Base-by-base conservation (phyloP, 345 rosid genomes). In the Linum usitatissimum region DNA sequence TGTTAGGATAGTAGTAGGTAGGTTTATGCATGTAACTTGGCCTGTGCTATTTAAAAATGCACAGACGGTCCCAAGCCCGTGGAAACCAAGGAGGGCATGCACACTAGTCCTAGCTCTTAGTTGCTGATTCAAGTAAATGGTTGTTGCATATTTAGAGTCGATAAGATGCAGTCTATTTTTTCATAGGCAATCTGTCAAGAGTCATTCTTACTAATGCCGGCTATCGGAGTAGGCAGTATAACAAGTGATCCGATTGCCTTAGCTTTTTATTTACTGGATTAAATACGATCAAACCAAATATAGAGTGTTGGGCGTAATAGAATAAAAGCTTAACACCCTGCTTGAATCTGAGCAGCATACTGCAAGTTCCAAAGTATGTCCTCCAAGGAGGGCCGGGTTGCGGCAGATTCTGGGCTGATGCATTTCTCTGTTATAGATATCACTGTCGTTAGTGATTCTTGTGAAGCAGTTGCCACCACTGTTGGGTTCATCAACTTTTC, bases 291-390 rank as follows among this genome's bases (percentile, higher is more conserved):
- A 19, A n/a, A 48, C 10, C 34, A 66, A 28, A 48, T n/a, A 62
- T 56, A 42, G 18, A 57, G 62, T n/a, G 18, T 28, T 34, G 34
- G 23, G 34, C 38, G 60, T 28, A 55, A 61, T 55, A 0, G 15
- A 45, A 62, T 23, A 21, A 18, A 23, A 12, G 17, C 6, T 62
- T 62, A 56, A 17, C 23, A 20, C 58, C 45, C 60, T 34, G 60
- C 76, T 71, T 76, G 82, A 59, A 81, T 59, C 72, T 81, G 82
- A 69, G 75, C 80, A 71, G 85, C 85, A 66, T 81, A 72, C 66
- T 78, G 82, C 59, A 81, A 63, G 76, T 81, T 68, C 80, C 82
- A 81, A 9, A 81, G 80, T 51, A 81, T 74, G 73, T 81, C 85
- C 64, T 81, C 85, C 12, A 76, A 71, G 3, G 85, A 75, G 1